A percentile compares a stretch with the other conserved stretches of the same genome.
Conservation (phyloP, 768 basidiomycete species). For the Bullera alba region DNA sequence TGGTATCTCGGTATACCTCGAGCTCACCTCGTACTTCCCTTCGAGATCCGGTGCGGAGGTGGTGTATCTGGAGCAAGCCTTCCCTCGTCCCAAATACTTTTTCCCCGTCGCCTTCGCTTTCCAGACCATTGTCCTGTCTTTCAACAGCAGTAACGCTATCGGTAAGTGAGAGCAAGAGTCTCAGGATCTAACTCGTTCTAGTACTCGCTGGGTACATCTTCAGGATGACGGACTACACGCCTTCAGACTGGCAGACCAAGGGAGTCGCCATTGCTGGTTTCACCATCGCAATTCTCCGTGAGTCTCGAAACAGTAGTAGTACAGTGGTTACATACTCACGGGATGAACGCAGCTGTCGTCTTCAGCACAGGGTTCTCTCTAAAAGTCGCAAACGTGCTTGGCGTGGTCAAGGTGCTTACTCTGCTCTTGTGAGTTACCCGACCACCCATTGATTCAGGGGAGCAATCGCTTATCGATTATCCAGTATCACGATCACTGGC, state of each 20-base stretch:
- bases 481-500: slow-evolving; percentile 18
- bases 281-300: slow-evolving; percentile 5
- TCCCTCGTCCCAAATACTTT: slow-evolving; percentile 16
- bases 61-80: slow-evolving; percentile 28
- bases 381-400: slow-evolving; percentile 16
- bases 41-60: slow-evolving; percentile 23
- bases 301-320: not conserved
- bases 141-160: slow-evolving; percentile 20
- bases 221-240: slow-evolving; percentile 16
- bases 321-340: not conserved
- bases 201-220: slow-evolving; percentile 16
- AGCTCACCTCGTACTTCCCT: slow-evolving; percentile 26
- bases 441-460: too few relatives aligned
- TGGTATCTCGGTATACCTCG: slow-evolving; percentile 23
- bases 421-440: slow-evolving; percentile 13
- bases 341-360: slow-evolving; percentile 1
- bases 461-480: too few relatives aligned
- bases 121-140: slow-evolving; percentile 18
- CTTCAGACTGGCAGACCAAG: slow-evolving; percentile 11
- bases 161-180: slow-evolving; percentile 4
- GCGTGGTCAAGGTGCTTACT: slow-evolving; percentile 18
- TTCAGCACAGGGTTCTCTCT: slow-evolving; percentile 16
- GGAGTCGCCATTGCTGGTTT: slow-evolving; percentile 15
- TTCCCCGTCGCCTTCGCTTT: slow-evolving; percentile 28
- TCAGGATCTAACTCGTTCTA: not conserved